phyloP scores from a whole-genome alignment of 371 early-diverging fungal species.

The Lichtheimia ornata region DNA sequence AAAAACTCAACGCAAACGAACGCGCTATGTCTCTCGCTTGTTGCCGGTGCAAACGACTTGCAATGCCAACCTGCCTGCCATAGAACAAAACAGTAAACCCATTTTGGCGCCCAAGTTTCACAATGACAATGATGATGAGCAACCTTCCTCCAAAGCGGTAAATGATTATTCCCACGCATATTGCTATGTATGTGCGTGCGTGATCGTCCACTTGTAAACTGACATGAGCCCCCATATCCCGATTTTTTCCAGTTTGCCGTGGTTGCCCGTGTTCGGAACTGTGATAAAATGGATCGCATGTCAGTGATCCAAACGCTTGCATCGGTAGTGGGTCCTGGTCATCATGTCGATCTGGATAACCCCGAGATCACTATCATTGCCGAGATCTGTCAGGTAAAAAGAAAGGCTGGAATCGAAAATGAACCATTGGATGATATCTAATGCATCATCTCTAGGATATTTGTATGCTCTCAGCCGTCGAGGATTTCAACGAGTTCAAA shows the following conservation, averaged over 20 bases:
- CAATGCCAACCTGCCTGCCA: constrained; percentile 58
- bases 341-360: constrained; percentile 64
- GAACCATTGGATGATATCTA: not conserved
- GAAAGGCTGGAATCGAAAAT: not conserved
- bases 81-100: constrained; percentile 52
- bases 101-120: constrained; percentile 60
- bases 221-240: no score
- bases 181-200: not conserved
- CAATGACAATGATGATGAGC: constrained; percentile 38
- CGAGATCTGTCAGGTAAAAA: constrained; percentile 68
- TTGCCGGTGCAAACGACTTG: constrained; percentile 68
- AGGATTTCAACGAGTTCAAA: constrained; percentile 63
- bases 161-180: constrained; percentile 13
- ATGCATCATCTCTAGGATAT: constrained; percentile 46
- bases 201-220: no score
- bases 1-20: constrained; percentile 55
- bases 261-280: constrained; percentile 65
- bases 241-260: constrained; percentile 60
- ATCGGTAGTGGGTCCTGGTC: constrained; percentile 51
- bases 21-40: constrained; percentile 64
- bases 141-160: constrained; percentile 8
- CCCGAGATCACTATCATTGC: constrained; percentile 67
- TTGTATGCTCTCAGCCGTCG: constrained; percentile 74
- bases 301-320: constrained; percentile 60
- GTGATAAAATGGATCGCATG: constrained; percentile 58